Evolutionary conservation across 768 basidiomycete species (phyloP), one percentile per base, ranked within the genome.

Genomic region (Phanerochaete carnosa): DNA sequence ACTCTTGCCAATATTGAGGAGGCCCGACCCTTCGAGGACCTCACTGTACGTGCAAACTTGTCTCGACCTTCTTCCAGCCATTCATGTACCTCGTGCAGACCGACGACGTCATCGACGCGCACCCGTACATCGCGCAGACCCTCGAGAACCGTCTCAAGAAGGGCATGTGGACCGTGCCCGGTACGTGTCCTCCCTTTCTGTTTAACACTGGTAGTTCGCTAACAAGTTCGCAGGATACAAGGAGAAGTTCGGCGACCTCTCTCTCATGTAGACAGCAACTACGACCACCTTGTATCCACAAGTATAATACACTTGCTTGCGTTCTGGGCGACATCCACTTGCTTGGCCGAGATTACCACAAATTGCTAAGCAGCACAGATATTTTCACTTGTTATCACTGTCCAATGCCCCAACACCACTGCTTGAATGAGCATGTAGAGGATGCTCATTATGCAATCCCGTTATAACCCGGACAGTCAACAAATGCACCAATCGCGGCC

Each of bases 131-230:
- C 74, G 78, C 81, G 39, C 87, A 97, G 76, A 87, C 90, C 45
- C 92, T 97, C 61, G 94, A 98, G 79, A 90, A 82, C 66, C 96
- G 97, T 94, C 75, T 98, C 64, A 88, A 90, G 85, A 95, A 98
- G 80, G 95, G 95, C 76, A 97, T 98, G 80, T 97, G 94, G 90
- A 94, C 90, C 69, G 95, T 98, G 60, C 96, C 96, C 69, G 95
- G 95, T 89, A 72, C 57, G 80, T 69, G n/a, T 22, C 58, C 9
- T n/a, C 45, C 35, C 45, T 57, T 50, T 16, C 33, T 16, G 11
- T 26, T 11, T 25, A 1, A 11, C 22, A 6, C 16, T 1, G 16
- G 16, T 32, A 33, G 65, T 39, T 43, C 59, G 49, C 51, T 26
- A 5, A 59, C 58, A 15, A 37, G 37, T 45, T 22, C 55, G 33